A percentile compares a stretch with the other conserved stretches of the same genome.
Conservation (phyloP, 768 basidiomycete species). For the Hygrophorus russula region DNA sequence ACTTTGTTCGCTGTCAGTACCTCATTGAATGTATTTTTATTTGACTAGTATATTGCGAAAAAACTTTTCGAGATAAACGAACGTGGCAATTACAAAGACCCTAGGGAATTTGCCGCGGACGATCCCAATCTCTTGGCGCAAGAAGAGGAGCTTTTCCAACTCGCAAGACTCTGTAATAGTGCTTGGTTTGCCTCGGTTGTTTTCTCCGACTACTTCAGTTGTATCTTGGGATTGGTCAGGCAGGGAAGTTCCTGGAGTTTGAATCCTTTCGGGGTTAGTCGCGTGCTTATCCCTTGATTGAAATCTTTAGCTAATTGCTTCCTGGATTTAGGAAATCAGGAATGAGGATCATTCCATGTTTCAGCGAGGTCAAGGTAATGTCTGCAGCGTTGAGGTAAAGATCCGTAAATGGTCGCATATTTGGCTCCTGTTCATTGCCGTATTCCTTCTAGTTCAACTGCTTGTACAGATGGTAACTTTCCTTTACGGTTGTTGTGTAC, state of each 20-base stretch:
- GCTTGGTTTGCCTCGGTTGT: constrained; percentile 56
- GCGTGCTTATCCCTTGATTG: neutral
- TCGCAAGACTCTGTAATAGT: constrained; percentile 65
- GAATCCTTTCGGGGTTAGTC: constrained; percentile 54
- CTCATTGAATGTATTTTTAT: neutral
- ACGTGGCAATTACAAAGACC: constrained; percentile 49
- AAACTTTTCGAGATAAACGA: constrained; percentile 78
- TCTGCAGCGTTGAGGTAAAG: constrained; percentile 69
- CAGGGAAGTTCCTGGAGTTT: constrained; percentile 70
- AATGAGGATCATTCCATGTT: constrained; percentile 50
- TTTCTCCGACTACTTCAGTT: constrained; percentile 57
- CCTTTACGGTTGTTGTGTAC: neutral
- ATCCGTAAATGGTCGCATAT: neutral
- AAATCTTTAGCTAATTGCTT: neutral
- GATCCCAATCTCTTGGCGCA: constrained; percentile 34
- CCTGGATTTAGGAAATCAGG: constrained; percentile 46
- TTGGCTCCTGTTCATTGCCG: neutral
- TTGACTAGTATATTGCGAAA: constrained; percentile 59
- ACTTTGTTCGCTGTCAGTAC: neutral
- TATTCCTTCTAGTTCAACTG: constrained; percentile 60
- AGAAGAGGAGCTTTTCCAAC: constrained; percentile 80
- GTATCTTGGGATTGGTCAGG: constrained; percentile 69
- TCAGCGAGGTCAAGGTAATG: constrained; percentile 73
- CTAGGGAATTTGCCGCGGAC: constrained; percentile 31
- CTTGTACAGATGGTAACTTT: constrained; percentile 46